Evolutionary conservation across 2,329 filamentous ascomycete genomes (phyloP).

Genomic region (Claviceps capensis): DNA sequence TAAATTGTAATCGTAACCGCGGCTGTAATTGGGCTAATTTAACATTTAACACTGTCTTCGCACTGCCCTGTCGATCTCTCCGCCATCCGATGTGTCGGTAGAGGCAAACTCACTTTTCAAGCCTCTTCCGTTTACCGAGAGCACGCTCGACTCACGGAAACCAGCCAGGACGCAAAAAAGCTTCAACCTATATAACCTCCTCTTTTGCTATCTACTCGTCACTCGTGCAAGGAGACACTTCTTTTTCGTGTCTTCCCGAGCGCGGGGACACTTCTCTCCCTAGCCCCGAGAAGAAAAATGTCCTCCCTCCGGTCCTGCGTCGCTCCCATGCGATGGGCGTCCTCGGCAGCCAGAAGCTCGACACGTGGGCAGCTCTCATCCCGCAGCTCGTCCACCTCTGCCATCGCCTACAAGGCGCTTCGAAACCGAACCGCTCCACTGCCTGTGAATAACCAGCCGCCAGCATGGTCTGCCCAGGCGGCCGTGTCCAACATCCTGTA

Average conservation of each 20-base stretch:
- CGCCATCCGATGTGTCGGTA: too few relatives aligned
- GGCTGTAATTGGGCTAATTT: too few relatives aligned
- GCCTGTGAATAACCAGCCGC: conserved; percentile 61
- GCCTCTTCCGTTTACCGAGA: too few relatives aligned
- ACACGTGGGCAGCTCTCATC: conserved; percentile 15
- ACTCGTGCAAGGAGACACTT: too few relatives aligned
- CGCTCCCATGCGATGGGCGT: conserved; percentile 24
- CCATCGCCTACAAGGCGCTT: conserved; percentile 92
- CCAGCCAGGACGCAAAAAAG: too few relatives aligned
- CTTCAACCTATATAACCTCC: too few relatives aligned
- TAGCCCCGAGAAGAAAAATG: conserved; percentile 18
- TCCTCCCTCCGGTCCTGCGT: conserved; percentile 30
- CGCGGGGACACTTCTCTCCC: neutral
- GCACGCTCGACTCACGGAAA: too few relatives aligned
- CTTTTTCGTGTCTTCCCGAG: neutral
- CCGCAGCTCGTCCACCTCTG: conserved; percentile 68
- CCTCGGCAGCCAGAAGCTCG: conserved; percentile 15
- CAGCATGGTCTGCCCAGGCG: conserved; percentile 79
- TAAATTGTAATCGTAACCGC: too few relatives aligned
- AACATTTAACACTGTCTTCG: too few relatives aligned
- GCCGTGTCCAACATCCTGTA: conserved; percentile 98
- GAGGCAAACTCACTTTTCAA: too few relatives aligned
- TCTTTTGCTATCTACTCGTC: too few relatives aligned
- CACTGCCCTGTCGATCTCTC: too few relatives aligned
- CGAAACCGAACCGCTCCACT: conserved; percentile 80